These are phyloP conservation scores for Aspergillus costaricaensis DNA, from an alignment of 2,329 filamentous ascomycete genomes.

Conservation along the genomic window DNA sequence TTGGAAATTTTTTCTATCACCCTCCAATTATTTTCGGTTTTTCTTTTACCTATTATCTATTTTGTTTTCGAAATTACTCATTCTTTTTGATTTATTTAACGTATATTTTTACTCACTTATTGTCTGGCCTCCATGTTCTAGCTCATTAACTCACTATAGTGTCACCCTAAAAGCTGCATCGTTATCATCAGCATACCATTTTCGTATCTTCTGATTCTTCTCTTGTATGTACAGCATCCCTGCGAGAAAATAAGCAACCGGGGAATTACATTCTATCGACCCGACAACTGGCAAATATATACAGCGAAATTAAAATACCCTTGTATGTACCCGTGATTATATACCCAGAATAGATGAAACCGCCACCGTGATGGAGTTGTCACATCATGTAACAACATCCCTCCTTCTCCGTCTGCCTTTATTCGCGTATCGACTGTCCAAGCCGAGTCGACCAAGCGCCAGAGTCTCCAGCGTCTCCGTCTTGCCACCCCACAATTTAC, in stretches of 20 bases:
- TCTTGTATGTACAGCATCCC: not conserved
- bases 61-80: too few relatives aligned
- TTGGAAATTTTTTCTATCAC: not conserved
- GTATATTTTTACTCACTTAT: too few relatives aligned
- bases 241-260: not conserved
- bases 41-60: too few relatives aligned
- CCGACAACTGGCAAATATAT: not conserved
- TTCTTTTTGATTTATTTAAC: too few relatives aligned
- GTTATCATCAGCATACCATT: too few relatives aligned
- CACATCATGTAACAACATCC: not conserved
- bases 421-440: constrained; percentile 37
- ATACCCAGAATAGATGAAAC: not conserved
- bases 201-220: not conserved
- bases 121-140: too few relatives aligned
- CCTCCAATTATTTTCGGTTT: not conserved
- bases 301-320: not conserved
- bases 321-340: not conserved
- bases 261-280: not conserved
- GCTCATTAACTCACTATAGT: not conserved
- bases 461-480: constrained; percentile 43
- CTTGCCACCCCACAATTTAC: constrained; percentile 38
- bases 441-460: constrained; percentile 40
- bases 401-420: not conserved
- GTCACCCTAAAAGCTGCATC: too few relatives aligned
- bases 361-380: too few relatives aligned